Evolutionary conservation across 2,329 filamentous ascomycete species (phyloP).

Genomic region (Torrubiellomyces zombiae): DNA sequence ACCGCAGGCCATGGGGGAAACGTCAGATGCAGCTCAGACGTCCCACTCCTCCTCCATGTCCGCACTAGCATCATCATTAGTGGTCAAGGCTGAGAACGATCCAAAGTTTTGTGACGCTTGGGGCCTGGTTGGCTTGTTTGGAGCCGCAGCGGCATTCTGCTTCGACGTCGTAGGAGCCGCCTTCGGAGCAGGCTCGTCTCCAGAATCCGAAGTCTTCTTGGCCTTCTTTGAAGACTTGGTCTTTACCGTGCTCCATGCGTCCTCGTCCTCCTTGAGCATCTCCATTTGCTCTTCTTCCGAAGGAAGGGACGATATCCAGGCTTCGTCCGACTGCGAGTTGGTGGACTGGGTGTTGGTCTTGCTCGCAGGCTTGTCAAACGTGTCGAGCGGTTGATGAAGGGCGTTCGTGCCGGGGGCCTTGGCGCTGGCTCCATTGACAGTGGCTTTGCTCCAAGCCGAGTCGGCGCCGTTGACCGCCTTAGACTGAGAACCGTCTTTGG

Average conservation of each 20-base stretch:
- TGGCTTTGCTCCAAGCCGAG: conserved; percentile 25
- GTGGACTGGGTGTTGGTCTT: conserved; percentile 16
- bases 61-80: conserved; percentile 21
- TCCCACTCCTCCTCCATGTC: conserved; percentile 35
- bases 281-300: conserved; percentile 48
- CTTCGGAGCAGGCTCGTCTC: conserved; percentile 15
- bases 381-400: conserved; percentile 37
- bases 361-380: conserved; percentile 27
- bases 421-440: conserved; percentile 15
- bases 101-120: conserved; percentile 20
- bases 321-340: conserved; percentile 16
- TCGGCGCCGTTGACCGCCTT: conserved; percentile 26
- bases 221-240: conserved; percentile 26
- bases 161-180: conserved; percentile 15
- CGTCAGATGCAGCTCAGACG: conserved; percentile 17
- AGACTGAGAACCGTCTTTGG: conserved; percentile 60
- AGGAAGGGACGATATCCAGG: conserved; percentile 34
- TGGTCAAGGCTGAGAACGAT: conserved; percentile 32
- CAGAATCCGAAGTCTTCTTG: conserved; percentile 21
- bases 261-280: conserved; percentile 31
- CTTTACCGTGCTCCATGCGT: conserved; percentile 46
- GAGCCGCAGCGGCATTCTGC: conserved; percentile 10
- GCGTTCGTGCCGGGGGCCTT: conserved; percentile 17
- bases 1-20: conserved; percentile 25
- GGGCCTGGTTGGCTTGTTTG: conserved; percentile 15